Evolutionary conservation across 2,329 filamentous ascomycete species (phyloP).

Genomic region (Claviceps fusiformis): DNA sequence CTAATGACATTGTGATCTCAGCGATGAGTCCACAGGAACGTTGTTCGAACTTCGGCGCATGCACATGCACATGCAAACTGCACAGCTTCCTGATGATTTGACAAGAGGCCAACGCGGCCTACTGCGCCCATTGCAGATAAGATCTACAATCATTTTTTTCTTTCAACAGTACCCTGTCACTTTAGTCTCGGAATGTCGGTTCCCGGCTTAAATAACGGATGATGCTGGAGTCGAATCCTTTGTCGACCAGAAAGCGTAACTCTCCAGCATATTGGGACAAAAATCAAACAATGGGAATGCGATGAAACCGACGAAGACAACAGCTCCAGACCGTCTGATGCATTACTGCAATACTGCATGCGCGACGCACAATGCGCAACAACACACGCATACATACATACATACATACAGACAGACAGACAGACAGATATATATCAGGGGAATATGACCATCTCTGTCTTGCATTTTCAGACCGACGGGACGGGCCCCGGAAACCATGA

Average conservation of each 20-base stretch:
- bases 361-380: background rate
- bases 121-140: background rate
- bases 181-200: background rate
- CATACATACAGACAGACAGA: background rate
- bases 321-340: background rate
- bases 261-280: background rate
- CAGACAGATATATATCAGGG: background rate
- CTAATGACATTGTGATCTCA: background rate
- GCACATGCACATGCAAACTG: background rate
- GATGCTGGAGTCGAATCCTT: background rate
- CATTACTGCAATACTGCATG: too few relatives aligned
- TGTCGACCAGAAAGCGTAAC: background rate
- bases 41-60: background rate
- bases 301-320: background rate
- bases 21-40: background rate
- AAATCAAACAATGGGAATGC: background rate
- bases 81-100: background rate
- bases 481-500: background rate
- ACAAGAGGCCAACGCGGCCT: background rate
- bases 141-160: background rate
- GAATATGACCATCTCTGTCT: background rate
- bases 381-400: background rate
- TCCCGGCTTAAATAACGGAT: background rate
- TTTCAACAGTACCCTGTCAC: background rate
- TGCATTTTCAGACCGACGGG: background rate